These are phyloP conservation scores for Nicotiana paniculata DNA, from an alignment of 257 asterid species.

Conservation along the genomic window DNA sequence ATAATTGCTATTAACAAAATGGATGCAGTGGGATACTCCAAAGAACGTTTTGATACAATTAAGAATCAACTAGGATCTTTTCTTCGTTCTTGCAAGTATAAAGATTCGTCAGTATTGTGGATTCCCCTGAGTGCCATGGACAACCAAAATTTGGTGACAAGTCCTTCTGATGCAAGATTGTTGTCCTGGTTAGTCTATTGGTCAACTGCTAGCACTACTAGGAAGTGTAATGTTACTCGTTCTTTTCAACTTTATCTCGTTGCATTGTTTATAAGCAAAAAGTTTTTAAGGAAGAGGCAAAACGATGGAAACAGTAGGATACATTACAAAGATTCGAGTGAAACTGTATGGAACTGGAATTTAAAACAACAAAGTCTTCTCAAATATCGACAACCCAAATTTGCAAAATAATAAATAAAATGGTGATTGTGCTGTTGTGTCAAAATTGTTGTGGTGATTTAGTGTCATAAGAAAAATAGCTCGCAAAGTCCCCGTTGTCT, in stretches of 20 bases:
- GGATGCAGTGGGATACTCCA: constrained; percentile 82
- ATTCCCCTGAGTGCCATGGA: constrained; percentile 88
- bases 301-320: background rate
- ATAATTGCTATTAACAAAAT: constrained; percentile 84
- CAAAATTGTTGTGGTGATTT: background rate
- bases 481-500: background rate
- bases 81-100: constrained; percentile 77
- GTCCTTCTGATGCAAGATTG: constrained; percentile 50
- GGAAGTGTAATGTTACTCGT: background rate
- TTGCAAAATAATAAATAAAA: background rate
- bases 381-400: background rate
- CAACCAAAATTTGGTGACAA: constrained; percentile 70
- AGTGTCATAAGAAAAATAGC: background rate
- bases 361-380: background rate
- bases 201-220: background rate
- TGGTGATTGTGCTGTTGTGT: background rate
- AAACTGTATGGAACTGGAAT: background rate
- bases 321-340: background rate
- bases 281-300: background rate
- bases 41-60: constrained; percentile 66
- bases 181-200: constrained; percentile 61
- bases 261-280: background rate
- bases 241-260: background rate
- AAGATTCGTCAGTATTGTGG: constrained; percentile 69
- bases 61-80: constrained; percentile 66